phyloP scores from a whole-genome alignment of 257 asterid species.

The Solanum phureja region DNA sequence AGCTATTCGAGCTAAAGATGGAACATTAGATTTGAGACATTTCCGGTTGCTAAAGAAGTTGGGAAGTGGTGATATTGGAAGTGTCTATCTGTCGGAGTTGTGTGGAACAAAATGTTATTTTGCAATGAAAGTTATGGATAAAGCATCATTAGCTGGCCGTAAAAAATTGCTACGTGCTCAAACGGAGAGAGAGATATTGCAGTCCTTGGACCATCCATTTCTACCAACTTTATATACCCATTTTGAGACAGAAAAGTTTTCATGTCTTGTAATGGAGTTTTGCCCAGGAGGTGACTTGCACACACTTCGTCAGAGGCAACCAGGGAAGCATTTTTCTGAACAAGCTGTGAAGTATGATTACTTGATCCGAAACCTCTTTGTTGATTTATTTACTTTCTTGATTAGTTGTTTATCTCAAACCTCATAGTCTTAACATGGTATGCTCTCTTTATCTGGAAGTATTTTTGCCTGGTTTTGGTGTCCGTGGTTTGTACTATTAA shows the following conservation, averaged over 20 bases:
- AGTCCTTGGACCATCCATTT: conserved; percentile 2
- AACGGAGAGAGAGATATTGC: neutral
- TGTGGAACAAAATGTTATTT: neutral
- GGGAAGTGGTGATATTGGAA: conserved; percentile 4
- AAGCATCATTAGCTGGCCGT: neutral
- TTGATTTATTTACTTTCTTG: neutral
- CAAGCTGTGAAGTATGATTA: neutral
- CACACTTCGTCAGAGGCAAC: conserved; percentile 3
- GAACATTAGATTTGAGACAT: neutral
- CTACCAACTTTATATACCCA: neutral
- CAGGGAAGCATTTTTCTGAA: neutral
- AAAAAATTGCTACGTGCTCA: conserved; percentile 2
- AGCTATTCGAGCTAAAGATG: neutral
- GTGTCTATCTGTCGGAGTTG: neutral
- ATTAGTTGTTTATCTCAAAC: neutral
- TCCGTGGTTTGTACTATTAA: neutral
- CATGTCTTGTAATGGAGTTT: neutral
- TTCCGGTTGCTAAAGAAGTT: conserved; percentile 1
- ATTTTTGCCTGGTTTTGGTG: neutral
- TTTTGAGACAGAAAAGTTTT: neutral
- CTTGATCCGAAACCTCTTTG: neutral
- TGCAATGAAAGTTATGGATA: conserved; percentile 2
- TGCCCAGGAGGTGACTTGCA: conserved; percentile 1
- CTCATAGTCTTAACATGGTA: neutral
- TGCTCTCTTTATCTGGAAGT: neutral